Percentiles rank a stretch among this genome's conserved stretches.
Conservation (phyloP, 768 basidiomycete genomes). For the Trametes villosa region DNA sequence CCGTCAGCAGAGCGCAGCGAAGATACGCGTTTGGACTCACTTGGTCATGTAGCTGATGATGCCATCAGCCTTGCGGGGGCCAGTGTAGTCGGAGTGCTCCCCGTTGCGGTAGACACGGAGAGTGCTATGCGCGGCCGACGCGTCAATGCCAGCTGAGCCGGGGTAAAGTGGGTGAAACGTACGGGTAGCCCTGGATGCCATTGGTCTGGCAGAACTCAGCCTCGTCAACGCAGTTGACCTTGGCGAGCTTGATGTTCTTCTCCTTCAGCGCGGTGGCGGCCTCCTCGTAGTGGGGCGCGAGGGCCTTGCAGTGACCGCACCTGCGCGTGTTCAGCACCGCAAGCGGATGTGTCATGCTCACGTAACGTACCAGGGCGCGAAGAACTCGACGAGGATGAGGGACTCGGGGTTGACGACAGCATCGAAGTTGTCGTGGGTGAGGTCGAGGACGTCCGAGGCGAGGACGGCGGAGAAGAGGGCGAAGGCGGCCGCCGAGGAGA, state of each 20-base stretch:
- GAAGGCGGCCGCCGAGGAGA: slow-evolving; percentile 56
- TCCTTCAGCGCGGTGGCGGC: slow-evolving; percentile 93
- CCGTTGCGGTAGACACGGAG: slow-evolving; percentile 93
- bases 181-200: slow-evolving; percentile 95
- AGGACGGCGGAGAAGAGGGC: slow-evolving; percentile 56
- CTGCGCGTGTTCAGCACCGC: slow-evolving; percentile 39
- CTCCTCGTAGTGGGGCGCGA: slow-evolving; percentile 92
- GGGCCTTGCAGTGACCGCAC: slow-evolving; percentile 96
- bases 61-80: slow-evolving; percentile 93
- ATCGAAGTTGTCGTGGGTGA: slow-evolving; percentile 74
- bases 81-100: slow-evolving; percentile 75
- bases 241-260: slow-evolving; percentile 87
- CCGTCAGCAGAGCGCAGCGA: slow-evolving; percentile 14
- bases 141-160: not conserved
- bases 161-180: slow-evolving; percentile 36
- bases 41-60: slow-evolving; percentile 97
- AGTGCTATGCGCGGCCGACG: slow-evolving; percentile 52
- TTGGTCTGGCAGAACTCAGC: slow-evolving; percentile 88
- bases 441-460: slow-evolving; percentile 80
- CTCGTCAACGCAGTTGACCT: slow-evolving; percentile 96
- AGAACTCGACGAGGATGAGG: slow-evolving; percentile 93
- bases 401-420: slow-evolving; percentile 64
- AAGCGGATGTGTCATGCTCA: not conserved
- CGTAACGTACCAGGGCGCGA: slow-evolving; percentile 75
- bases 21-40: slow-evolving; percentile 47